Conservation (phyloP, 1,284 basidiomycete genomes). For the Cutaneotrichosporon arboriforme region DNA sequence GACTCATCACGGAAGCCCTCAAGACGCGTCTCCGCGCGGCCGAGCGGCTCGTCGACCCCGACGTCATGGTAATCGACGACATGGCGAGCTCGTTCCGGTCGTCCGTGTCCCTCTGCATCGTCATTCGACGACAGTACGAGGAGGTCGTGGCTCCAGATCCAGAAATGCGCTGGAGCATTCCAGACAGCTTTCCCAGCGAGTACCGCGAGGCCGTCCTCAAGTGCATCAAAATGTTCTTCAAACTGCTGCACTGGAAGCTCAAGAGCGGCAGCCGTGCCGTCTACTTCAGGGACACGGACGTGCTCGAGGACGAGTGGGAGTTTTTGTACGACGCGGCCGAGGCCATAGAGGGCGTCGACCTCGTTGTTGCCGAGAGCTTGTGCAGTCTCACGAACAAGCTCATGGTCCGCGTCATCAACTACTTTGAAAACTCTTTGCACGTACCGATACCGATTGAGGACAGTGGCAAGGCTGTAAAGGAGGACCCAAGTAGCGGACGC, state of each 20-base stretch:
- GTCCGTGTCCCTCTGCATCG: constrained; percentile 86
- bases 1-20: constrained; percentile 85
- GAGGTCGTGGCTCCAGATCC: constrained; percentile 81
- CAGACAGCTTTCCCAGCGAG: constrained; percentile 76
- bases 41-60: constrained; percentile 79
- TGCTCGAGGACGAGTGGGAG: constrained; percentile 92
- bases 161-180: constrained; percentile 80
- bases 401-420: constrained; percentile 82
- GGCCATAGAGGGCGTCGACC: constrained; percentile 80
- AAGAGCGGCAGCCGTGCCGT: constrained; percentile 87
- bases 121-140: constrained; percentile 89
- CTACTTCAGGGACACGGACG: constrained; percentile 96
- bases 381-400: constrained; percentile 85
- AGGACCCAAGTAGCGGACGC: constrained; percentile 3
- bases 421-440: constrained; percentile 88
- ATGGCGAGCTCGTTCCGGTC: constrained; percentile 90
- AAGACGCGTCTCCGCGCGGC: constrained; percentile 87
- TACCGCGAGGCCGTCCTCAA: constrained; percentile 88
- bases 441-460: constrained; percentile 55
- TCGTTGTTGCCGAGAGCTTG: constrained; percentile 88
- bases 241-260: constrained; percentile 88
- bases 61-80: constrained; percentile 84
- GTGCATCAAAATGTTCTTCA: constrained; percentile 86
- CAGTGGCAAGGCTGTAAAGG: not conserved
- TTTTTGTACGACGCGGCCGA: constrained; percentile 91